phyloP scores from a whole-genome alignment of 306 rosid species.

The Morella rubra region DNA sequence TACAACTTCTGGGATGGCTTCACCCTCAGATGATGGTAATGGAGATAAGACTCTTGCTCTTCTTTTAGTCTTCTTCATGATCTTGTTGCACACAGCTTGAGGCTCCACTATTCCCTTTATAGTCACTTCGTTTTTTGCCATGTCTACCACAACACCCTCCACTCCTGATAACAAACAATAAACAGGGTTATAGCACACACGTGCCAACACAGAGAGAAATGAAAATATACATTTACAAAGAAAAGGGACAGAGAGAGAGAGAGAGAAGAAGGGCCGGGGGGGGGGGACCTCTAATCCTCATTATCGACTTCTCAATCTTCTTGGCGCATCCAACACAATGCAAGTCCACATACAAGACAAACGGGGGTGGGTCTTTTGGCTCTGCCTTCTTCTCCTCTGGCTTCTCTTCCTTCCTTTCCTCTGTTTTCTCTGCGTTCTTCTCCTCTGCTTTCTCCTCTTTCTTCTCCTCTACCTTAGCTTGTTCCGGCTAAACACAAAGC shows the following conservation, averaged over 20 bases:
- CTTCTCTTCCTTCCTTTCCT: conserved; percentile 20
- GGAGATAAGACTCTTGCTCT: conserved; percentile 66
- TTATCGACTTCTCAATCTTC: conserved; percentile 70
- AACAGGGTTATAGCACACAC: background rate
- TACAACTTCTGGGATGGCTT: conserved; percentile 78
- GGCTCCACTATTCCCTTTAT: conserved; percentile 86
- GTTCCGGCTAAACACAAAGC: conserved; percentile 25
- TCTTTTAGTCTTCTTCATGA: conserved; percentile 68
- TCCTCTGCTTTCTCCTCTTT: conserved; percentile 20
- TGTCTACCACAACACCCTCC: conserved; percentile 62
- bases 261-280: background rate
- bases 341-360: conserved; percentile 71
- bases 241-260: conserved; percentile 5
- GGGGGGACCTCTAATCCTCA: conserved; percentile 63
- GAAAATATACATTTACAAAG: background rate
- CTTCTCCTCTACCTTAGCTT: conserved; percentile 42
- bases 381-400: conserved; percentile 50
- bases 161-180: conserved; percentile 49
- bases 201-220: background rate
- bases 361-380: conserved; percentile 59
- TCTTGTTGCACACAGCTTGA: conserved; percentile 58
- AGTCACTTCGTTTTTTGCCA: conserved; percentile 74
- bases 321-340: conserved; percentile 87
- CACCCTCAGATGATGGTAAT: conserved; percentile 72
- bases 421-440: conserved; percentile 21